Base-by-base conservation (phyloP, 805 yeast genomes). In the Ogataea sp. region DNA sequence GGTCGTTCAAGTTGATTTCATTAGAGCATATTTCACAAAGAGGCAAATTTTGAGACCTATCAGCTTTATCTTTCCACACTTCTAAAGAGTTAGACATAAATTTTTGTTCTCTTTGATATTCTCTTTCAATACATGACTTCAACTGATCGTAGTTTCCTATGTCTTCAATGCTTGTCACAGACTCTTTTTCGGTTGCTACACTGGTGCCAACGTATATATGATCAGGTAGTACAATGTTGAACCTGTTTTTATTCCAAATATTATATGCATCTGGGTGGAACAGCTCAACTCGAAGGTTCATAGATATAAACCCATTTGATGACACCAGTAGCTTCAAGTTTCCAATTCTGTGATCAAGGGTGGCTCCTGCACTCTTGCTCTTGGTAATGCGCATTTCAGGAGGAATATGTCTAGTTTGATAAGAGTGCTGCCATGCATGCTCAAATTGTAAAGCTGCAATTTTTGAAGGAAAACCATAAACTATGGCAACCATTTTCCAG, bases 351-450 rank as follows among this genome's bases (percentile, higher is more conserved):
- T 70, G 67, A 37, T 66, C 70, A 3, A 77, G 30, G 0, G 70
- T 56, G 33, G 64, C 54, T 0, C 74, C 72, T 14, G 65, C 55
- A 4, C 55, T 53, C 43, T 60, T 64, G 16, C 48, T 49, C 24
- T 55, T 63, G 1, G 67, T 58, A 10, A 75, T 53, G 38, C 80
- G 56, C 10, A 55, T 53, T 3, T 53, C 58, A 0, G 47, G 45
- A 2, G 58, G 51, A 3, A 84, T 75, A 51, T 77, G 85, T 29
- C 87, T 62, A 0, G 94, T 80, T 38, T 65, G 67, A 44, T 79
- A 67, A 1, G 80, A 65, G 55, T 84, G 93, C 48, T 85, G 95
- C 75, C 84, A 80, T 1, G 94, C 89, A 58, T 83, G 88, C 51
- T 86, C 95, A 57, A 85, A 85, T 56, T 78, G 89, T 38, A 86